Conservation (phyloP, 2,329 filamentous ascomycete species). For the Epichloe festucae region DNA sequence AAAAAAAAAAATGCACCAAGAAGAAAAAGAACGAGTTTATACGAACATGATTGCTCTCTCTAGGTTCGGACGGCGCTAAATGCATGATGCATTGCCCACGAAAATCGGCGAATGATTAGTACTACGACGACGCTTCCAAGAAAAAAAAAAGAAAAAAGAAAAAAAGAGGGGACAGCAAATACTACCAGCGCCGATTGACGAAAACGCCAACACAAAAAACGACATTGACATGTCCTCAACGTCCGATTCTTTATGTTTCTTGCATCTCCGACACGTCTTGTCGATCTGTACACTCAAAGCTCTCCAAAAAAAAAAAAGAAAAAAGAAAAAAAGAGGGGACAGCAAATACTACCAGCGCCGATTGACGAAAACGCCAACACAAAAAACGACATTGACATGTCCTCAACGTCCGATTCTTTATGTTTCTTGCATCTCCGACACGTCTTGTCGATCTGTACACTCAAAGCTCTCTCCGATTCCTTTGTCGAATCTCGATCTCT, state of each 20-base stretch:
- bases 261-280: constrained; percentile 7
- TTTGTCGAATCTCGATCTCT: constrained; percentile 15
- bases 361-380: constrained; percentile 1
- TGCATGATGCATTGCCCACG: constrained; percentile 2
- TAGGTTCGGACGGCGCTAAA: constrained; percentile 95
- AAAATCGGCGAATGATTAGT: constrained; percentile 11
- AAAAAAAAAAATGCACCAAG: neutral
- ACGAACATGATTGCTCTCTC: constrained; percentile 57
- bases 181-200: constrained; percentile 9
- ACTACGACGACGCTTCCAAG: neutral
- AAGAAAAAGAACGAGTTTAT: constrained; percentile 24
- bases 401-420: constrained; percentile 1
- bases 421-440: constrained; percentile 5
- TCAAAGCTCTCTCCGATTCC: constrained; percentile 10
- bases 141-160: too few relatives aligned
- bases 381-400: constrained; percentile 1
- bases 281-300: constrained; percentile 6
- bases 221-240: constrained; percentile 1
- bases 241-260: constrained; percentile 1
- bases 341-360: constrained; percentile 10
- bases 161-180: constrained; percentile 1
- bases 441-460: constrained; percentile 8
- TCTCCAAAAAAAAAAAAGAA: too few relatives aligned
- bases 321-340: neutral
- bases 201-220: neutral